phyloP scores from a whole-genome alignment of 805 yeast genomes.

The Kuraishia cidri region DNA sequence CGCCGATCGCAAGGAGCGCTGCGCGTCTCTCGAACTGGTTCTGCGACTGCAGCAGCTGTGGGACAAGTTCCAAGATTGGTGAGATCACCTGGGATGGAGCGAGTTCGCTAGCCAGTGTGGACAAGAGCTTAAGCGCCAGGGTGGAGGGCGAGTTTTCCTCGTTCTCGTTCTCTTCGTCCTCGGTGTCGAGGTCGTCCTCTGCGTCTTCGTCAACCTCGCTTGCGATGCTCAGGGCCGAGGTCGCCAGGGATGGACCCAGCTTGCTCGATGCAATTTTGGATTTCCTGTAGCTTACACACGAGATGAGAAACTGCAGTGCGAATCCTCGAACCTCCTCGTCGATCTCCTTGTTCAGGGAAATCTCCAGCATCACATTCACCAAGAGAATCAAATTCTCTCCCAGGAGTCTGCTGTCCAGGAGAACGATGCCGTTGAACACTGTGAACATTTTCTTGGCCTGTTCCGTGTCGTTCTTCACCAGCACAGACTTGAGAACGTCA shows the following conservation, averaged over 20 bases:
- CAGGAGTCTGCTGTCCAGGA: slow-evolving; percentile 68
- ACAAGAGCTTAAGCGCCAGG: slow-evolving; percentile 73
- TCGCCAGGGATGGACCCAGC: slow-evolving; percentile 74
- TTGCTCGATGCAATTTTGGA: slow-evolving; percentile 71
- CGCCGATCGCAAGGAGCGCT: slow-evolving; percentile 73
- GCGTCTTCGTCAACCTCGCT: slow-evolving; percentile 73
- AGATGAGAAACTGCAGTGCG: slow-evolving; percentile 76
- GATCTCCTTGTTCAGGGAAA: slow-evolving; percentile 53
- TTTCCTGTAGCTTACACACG: slow-evolving; percentile 73
- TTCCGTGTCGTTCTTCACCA: slow-evolving; percentile 62
- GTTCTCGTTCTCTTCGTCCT: slow-evolving; percentile 87
- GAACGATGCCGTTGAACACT: slow-evolving; percentile 71
- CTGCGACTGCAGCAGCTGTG: slow-evolving; percentile 47
- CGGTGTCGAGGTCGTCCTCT: slow-evolving; percentile 64
- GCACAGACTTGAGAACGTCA: slow-evolving; percentile 66
- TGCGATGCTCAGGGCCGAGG: slow-evolving; percentile 67
- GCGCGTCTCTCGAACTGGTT: slow-evolving; percentile 81
- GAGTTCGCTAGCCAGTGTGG: slow-evolving; percentile 69
- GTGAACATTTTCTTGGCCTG: slow-evolving; percentile 71
- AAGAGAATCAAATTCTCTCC: slow-evolving; percentile 68
- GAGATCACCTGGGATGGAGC: slow-evolving; percentile 90
- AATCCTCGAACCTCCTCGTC: slow-evolving; percentile 80
- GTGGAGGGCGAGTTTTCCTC: slow-evolving; percentile 79
- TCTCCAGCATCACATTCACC: slow-evolving; percentile 65
- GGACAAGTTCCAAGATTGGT: slow-evolving; percentile 64